These are phyloP conservation scores for Phylloporus sp. DNA, from an alignment of 768 basidiomycete genomes.

Conservation along the genomic window DNA sequence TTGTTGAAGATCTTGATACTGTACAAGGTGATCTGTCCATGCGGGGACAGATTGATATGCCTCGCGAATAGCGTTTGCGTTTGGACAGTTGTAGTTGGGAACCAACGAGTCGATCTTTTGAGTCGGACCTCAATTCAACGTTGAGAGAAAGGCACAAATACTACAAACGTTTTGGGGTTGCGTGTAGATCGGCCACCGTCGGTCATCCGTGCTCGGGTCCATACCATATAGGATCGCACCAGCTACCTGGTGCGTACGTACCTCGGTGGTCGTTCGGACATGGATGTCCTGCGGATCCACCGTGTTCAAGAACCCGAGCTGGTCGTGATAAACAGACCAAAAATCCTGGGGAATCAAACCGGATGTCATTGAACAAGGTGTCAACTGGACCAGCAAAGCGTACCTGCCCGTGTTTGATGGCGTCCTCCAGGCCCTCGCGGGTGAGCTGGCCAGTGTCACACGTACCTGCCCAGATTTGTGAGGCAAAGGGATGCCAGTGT, in stretches of 20 bases:
- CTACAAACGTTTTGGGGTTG: slow-evolving; percentile 39
- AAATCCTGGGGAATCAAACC: slow-evolving; percentile 36
- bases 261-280: slow-evolving; percentile 42
- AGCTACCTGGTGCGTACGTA: slow-evolving; percentile 47
- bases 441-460: slow-evolving; percentile 49
- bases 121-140: background rate
- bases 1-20: slow-evolving; percentile 35
- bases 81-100: slow-evolving; percentile 43
- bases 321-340: slow-evolving; percentile 40
- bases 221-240: slow-evolving; percentile 44
- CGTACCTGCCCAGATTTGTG: slow-evolving; percentile 44
- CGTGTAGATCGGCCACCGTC: slow-evolving; percentile 37
- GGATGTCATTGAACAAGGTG: background rate
- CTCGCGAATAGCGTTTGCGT: slow-evolving; percentile 36
- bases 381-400: background rate
- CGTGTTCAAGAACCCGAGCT: slow-evolving; percentile 34
- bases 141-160: background rate
- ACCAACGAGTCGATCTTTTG: slow-evolving; percentile 48
- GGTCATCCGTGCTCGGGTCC: slow-evolving; percentile 33
- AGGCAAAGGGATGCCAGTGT: slow-evolving; percentile 41
- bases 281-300: slow-evolving; percentile 38
- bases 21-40: slow-evolving; percentile 43
- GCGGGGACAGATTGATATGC: slow-evolving; percentile 42
- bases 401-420: slow-evolving; percentile 39
- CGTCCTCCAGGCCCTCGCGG: slow-evolving; percentile 40